phyloP scores from a whole-genome alignment of 306 rosid genomes.

The Astragalus membranaceus region DNA sequence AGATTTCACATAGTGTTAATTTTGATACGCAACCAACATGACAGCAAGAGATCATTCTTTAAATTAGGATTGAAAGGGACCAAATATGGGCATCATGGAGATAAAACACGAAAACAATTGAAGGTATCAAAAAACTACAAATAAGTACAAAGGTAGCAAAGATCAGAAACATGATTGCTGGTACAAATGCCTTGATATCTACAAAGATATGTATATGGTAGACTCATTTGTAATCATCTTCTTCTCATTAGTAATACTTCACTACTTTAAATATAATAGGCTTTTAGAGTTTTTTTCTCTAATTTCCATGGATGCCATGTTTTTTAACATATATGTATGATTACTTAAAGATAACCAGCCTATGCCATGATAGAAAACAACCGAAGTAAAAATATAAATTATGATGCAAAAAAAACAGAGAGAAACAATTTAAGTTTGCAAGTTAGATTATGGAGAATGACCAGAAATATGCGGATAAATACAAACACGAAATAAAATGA shows the following conservation, averaged over 20 bases:
- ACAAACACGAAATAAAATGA: neutral
- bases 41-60: neutral
- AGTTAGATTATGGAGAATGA: neutral
- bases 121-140: neutral
- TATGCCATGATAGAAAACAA: neutral
- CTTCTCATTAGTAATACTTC: too few relatives aligned
- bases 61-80: neutral
- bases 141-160: neutral
- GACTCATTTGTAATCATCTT: too few relatives aligned
- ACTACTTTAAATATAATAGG: too few relatives aligned
- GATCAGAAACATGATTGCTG: neutral
- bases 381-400: neutral
- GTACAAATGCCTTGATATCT: neutral
- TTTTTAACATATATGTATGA: too few relatives aligned
- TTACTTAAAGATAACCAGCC: neutral
- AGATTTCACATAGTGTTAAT: neutral
- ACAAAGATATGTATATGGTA: neutral
- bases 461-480: neutral
- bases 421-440: neutral
- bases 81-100: neutral
- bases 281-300: too few relatives aligned
- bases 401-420: neutral
- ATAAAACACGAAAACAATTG: neutral
- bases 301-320: too few relatives aligned
- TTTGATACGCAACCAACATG: neutral